phyloP scores from a whole-genome alignment of 495 filamentous ascomycete species.

The Usnea hakonensis region DNA sequence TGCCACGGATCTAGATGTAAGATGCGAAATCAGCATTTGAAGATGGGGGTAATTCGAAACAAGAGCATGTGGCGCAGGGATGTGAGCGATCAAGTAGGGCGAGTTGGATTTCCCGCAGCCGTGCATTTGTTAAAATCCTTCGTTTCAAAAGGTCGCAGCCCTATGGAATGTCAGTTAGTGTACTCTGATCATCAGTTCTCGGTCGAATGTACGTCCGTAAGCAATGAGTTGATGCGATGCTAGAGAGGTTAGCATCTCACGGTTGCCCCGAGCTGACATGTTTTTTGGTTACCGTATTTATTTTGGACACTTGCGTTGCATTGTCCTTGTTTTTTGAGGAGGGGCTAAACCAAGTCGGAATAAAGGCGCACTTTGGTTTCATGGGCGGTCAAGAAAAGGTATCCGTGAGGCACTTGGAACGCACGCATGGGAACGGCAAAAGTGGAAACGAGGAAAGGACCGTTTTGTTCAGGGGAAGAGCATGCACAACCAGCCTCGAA shows the following conservation, averaged over 20 bases:
- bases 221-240: no score
- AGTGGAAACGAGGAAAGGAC: background rate
- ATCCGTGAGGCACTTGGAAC: background rate
- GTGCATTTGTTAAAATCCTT: conserved; percentile 2
- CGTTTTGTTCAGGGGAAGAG: background rate
- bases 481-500: conserved; percentile 1
- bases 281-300: no score
- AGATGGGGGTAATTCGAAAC: conserved; percentile 12
- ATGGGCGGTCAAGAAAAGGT: conserved; percentile 1
- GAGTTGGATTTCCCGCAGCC: conserved; percentile 14
- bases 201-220: background rate
- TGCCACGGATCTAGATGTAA: conserved; percentile 11
- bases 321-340: background rate
- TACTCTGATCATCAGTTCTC: no score
- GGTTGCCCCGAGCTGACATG: conserved; percentile 4
- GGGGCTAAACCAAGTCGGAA: background rate
- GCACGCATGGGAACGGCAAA: background rate
- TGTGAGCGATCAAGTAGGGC: conserved; percentile 8
- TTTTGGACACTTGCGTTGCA: background rate
- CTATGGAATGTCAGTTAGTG: background rate
- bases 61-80: conserved; percentile 15
- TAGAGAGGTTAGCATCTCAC: background rate
- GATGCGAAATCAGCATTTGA: background rate
- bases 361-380: conserved; percentile 8
- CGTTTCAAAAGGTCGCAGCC: conserved; percentile 1